Conservation (phyloP, 75 land plant genomes). For the Chamaecyparis obtusa region DNA sequence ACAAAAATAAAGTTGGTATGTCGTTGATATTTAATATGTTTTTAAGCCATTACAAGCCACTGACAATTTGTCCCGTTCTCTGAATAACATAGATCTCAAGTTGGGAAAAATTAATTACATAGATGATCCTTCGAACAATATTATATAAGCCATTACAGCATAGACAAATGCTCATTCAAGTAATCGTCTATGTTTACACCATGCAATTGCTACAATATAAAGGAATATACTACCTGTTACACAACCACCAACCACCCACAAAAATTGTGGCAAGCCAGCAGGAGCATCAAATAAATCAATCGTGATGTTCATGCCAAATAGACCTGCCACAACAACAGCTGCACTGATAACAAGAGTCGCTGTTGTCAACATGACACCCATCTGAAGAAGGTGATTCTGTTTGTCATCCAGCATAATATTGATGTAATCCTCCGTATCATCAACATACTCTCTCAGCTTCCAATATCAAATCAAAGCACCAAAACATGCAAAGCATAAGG, state of each 20-base stretch:
- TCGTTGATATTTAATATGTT: background rate
- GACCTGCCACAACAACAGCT: slow-evolving; percentile 60
- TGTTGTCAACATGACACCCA: slow-evolving; percentile 77
- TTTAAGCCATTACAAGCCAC: background rate
- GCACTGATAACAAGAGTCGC: slow-evolving; percentile 67
- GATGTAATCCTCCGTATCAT: slow-evolving; percentile 91
- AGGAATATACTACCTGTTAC: slow-evolving; percentile 43
- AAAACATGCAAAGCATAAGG: background rate
- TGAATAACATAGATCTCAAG: no score
- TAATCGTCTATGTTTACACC: slow-evolving; percentile 64
- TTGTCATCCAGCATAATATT: slow-evolving; percentile 94
- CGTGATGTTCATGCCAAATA: slow-evolving; percentile 85
- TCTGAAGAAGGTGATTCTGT: slow-evolving; percentile 78
- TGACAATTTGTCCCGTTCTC: no score
- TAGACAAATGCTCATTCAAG: slow-evolving; percentile 34
- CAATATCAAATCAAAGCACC: background rate
- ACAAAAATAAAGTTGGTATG: background rate
- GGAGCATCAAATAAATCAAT: slow-evolving; percentile 48
- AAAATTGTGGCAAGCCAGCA: slow-evolving; percentile 32
- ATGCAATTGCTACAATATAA: slow-evolving; percentile 53
- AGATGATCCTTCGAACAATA: background rate
- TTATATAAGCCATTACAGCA: background rate
- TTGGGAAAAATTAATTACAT: background rate
- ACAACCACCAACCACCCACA: slow-evolving; percentile 59
- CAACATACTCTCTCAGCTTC: slow-evolving; percentile 79